phyloP scores from a whole-genome alignment of 1,284 basidiomycete genomes.

The Ganoderma multipileum region DNA sequence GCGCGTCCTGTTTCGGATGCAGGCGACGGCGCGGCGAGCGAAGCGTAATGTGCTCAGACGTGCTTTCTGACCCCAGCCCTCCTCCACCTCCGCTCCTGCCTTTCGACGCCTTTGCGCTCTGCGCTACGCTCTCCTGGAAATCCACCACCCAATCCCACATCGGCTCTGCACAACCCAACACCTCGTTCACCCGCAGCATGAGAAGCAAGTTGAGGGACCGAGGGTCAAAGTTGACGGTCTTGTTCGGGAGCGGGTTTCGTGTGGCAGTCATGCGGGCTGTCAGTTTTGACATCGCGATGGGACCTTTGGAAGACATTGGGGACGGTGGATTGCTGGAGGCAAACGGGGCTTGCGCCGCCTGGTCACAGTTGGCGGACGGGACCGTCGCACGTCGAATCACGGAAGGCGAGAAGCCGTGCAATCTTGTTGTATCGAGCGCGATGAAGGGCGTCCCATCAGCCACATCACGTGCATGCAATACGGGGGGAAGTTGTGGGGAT shows the following conservation, averaged over 20 bases:
- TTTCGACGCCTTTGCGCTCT: not conserved
- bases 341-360: not conserved
- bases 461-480: slow-evolving; percentile 20
- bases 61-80: not conserved
- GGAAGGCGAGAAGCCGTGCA: slow-evolving; percentile 43
- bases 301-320: not conserved
- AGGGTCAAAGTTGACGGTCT: slow-evolving; percentile 58
- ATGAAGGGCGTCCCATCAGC: slow-evolving; percentile 41
- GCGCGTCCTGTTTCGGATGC: slow-evolving; percentile 43
- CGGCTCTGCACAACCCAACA: slow-evolving; percentile 69
- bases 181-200: slow-evolving; percentile 59
- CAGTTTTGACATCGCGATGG: slow-evolving; percentile 17
- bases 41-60: slow-evolving; percentile 11
- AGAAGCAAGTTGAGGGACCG: slow-evolving; percentile 66
- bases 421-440: slow-evolving; percentile 50
- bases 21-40: slow-evolving; percentile 18
- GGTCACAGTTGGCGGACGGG: slow-evolving; percentile 1
- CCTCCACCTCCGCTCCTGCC: not conserved
- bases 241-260: slow-evolving; percentile 53
- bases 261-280: slow-evolving; percentile 9
- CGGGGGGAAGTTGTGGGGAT: not conserved
- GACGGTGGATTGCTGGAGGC: not conserved
- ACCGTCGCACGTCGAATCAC: slow-evolving; percentile 17
- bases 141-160: slow-evolving; percentile 79
- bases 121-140: slow-evolving; percentile 45